A percentile compares a stretch with the other conserved stretches of the same genome.
Evolutionary conservation across 2,329 filamentous ascomycete species (phyloP).

Genomic region (Tolypocladium ophioglossoides): DNA sequence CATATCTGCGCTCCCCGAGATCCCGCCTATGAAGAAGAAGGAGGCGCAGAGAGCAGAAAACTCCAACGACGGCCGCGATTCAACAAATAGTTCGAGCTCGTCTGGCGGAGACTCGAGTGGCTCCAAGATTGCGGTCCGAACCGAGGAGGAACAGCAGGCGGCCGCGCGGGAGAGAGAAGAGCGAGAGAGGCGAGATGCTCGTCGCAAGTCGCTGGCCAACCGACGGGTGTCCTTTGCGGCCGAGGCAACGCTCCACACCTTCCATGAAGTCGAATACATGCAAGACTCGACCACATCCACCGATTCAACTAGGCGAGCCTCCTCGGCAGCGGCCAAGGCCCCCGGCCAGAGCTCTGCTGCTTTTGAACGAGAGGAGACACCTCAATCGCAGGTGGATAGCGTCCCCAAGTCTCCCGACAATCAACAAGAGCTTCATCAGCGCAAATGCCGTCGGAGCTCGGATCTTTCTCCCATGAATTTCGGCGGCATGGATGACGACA

Average conservation of each 20-base stretch:
- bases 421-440: conserved; percentile 50
- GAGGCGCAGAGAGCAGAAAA: neutral
- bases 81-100: conserved; percentile 6
- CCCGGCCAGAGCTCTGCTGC: conserved; percentile 6
- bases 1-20: conserved; percentile 54
- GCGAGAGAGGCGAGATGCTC: conserved; percentile 69
- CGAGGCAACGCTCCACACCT: conserved; percentile 93
- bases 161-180: conserved; percentile 61
- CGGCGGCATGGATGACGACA: conserved; percentile 54
- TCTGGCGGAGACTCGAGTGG: conserved; percentile 16
- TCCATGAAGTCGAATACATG: conserved; percentile 83
- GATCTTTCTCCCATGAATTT: conserved; percentile 54
- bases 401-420: conserved; percentile 50
- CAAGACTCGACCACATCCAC: conserved; percentile 79
- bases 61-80: conserved; percentile 1
- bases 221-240: conserved; percentile 94
- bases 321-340: conserved; percentile 36
- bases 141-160: conserved; percentile 61
- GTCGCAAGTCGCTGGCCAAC: conserved; percentile 86
- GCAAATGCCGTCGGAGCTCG: conserved; percentile 52
- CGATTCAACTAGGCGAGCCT: conserved; percentile 65
- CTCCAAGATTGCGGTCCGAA: conserved; percentile 54
- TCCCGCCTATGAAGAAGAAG: conserved; percentile 50
- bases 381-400: conserved; percentile 49
- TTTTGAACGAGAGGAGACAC: conserved; percentile 42